Conservation (phyloP, 768 basidiomycete genomes). For the Trametes sanguinea region DNA sequence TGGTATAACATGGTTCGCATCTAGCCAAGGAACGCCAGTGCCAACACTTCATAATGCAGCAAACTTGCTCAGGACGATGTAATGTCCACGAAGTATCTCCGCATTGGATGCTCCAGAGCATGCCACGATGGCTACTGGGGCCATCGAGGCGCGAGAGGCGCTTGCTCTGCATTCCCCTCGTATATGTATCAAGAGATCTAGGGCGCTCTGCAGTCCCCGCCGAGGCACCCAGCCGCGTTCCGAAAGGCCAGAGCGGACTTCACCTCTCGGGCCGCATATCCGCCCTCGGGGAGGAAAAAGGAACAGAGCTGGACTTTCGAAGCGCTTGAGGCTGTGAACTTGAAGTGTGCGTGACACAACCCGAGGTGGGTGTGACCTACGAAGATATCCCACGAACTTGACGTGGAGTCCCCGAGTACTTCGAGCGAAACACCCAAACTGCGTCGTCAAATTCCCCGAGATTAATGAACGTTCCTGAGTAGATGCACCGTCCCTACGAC, state of each 20-base stretch:
- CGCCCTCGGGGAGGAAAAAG: background rate
- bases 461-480: background rate
- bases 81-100: conserved; percentile 9
- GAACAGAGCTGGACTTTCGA: background rate
- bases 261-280: background rate
- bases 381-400: background rate
- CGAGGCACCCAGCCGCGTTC: background rate
- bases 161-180: background rate
- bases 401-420: background rate
- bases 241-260: background rate
- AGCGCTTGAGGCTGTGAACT: conserved; percentile 12
- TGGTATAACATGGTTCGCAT: background rate
- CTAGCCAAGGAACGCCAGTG: background rate
- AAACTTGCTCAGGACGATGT: background rate
- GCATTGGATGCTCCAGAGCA: conserved; percentile 4
- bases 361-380: background rate
- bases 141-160: background rate
- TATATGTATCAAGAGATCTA: background rate
- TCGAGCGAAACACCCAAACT: background rate
- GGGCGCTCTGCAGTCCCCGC: background rate
- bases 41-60: background rate
- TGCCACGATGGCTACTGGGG: background rate
- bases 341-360: background rate
- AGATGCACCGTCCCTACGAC: background rate
- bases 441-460: background rate